phyloP scores from a whole-genome alignment of 441 rosid genomes.

The Arabidopsis hybrid region DNA sequence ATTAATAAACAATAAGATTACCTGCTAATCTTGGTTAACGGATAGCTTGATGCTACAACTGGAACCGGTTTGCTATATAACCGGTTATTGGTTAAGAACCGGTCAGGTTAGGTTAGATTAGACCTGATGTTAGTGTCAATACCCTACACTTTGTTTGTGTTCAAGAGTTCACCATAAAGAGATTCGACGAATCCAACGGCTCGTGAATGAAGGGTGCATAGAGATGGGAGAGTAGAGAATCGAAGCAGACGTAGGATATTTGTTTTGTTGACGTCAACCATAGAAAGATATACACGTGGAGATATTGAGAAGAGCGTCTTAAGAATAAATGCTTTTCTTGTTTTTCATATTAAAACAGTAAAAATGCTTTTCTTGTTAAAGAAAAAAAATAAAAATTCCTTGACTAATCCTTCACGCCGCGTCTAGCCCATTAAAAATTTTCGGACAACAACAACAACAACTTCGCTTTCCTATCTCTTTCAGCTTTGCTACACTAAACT shows the following conservation, averaged over 20 bases:
- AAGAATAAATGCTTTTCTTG: slow-evolving; percentile 46
- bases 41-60: neutral
- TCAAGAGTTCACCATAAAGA: neutral
- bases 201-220: neutral
- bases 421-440: slow-evolving; percentile 41
- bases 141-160: slow-evolving; percentile 24
- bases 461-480: slow-evolving; percentile 39
- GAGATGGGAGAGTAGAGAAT: slow-evolving; percentile 17
- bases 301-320: slow-evolving; percentile 10
- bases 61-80: slow-evolving; percentile 23
- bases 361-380: slow-evolving; percentile 28
- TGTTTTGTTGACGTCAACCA: slow-evolving; percentile 32
- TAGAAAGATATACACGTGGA: slow-evolving; percentile 23
- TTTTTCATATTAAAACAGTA: neutral
- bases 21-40: slow-evolving; percentile 8
- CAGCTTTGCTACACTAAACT: neutral
- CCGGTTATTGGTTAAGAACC: slow-evolving; percentile 4
- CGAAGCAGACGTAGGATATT: slow-evolving; percentile 15
- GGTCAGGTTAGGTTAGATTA: slow-evolving; percentile 30
- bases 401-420: slow-evolving; percentile 51
- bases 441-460: slow-evolving; percentile 15
- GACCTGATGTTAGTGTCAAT: slow-evolving; percentile 22
- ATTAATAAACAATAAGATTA: slow-evolving; percentile 7
- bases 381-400: slow-evolving; percentile 30
- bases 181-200: slow-evolving; percentile 35